These are phyloP conservation scores for Zygoascus biomembranicola DNA, from an alignment of 805 yeast species.

Conservation along the genomic window DNA sequence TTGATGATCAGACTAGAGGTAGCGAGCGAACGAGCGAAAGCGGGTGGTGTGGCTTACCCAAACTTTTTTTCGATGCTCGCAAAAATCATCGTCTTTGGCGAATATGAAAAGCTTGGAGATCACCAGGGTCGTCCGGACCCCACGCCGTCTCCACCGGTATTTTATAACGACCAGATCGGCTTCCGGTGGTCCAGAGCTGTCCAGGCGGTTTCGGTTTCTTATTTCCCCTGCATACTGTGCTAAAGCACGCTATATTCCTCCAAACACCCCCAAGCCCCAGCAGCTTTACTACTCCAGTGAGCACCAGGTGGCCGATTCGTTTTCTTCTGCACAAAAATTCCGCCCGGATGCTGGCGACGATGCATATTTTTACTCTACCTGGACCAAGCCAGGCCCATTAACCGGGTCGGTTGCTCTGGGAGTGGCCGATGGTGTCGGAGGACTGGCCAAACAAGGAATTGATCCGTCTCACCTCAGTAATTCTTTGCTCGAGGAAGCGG, in stretches of 20 bases:
- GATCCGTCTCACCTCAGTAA: conserved; percentile 84
- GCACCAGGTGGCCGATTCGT: not conserved
- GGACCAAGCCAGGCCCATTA: conserved; percentile 4
- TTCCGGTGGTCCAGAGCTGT: no score
- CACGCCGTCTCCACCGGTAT: no score
- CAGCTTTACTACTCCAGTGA: not conserved
- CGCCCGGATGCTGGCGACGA: conserved; percentile 9
- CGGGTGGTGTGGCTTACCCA: not conserved
- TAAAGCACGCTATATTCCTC: not conserved
- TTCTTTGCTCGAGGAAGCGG: conserved; percentile 58
- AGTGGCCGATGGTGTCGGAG: conserved; percentile 90
- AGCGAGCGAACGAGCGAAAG: no score
- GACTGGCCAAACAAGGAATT: conserved; percentile 84
- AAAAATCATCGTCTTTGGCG: not conserved
- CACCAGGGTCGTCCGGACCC: not conserved
- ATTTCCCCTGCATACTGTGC: not conserved
- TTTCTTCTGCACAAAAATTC: not conserved
- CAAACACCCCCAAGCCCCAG: not conserved
- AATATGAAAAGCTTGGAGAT: not conserved
- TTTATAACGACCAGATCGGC: no score
- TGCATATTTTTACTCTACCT: conserved; percentile 4
- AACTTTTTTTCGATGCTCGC: not conserved
- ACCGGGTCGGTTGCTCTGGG: conserved; percentile 21
- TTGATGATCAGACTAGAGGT: no score
- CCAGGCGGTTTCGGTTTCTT: not conserved